These are phyloP conservation scores for Sarocladiaceae sp. DNA, from an alignment of 2,329 filamentous ascomycete species.

Conservation along the genomic window DNA sequence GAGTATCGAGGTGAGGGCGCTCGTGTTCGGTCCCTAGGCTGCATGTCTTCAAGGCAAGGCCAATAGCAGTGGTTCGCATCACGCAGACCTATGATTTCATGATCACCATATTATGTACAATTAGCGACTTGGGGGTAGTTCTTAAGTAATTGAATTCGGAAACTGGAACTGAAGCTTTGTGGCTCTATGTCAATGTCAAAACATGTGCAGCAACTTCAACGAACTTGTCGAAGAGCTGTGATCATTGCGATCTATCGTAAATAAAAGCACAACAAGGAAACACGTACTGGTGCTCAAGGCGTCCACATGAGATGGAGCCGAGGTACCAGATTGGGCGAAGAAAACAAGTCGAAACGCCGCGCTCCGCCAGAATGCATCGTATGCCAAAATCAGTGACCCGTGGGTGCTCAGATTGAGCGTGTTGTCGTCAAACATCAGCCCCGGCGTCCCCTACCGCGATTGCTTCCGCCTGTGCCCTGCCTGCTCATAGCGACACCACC, in stretches of 20 bases:
- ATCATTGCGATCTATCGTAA: not conserved
- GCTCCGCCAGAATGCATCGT: slow-evolving; percentile 1
- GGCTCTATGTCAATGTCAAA: too few relatives aligned
- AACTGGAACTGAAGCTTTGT: too few relatives aligned
- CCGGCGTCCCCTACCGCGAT: slow-evolving; percentile 41
- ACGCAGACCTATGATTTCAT: too few relatives aligned
- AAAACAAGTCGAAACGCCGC: not conserved
- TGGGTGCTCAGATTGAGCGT: slow-evolving; percentile 9
- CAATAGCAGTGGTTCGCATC: too few relatives aligned
- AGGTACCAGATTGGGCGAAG: not conserved
- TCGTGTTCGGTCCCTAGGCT: slow-evolving; percentile 78
- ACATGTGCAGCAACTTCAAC: too few relatives aligned
- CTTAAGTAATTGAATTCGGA: too few relatives aligned
- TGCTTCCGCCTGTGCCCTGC: slow-evolving; percentile 45
- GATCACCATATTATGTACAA: too few relatives aligned
- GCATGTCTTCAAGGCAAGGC: too few relatives aligned
- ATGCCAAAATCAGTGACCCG: not conserved
- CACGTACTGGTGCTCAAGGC: not conserved
- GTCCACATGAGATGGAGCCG: not conserved
- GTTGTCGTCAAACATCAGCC: slow-evolving; percentile 18
- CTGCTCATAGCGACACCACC: slow-evolving; percentile 55
- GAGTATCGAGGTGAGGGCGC: slow-evolving; percentile 83
- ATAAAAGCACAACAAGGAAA: slow-evolving; percentile 14
- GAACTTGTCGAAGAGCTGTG: too few relatives aligned
- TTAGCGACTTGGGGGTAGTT: too few relatives aligned